Percentiles rank a stretch among this genome's conserved stretches.
Evolutionary conservation across 306 rosid species (phyloP).

Genomic region (Quercus glauca): DNA sequence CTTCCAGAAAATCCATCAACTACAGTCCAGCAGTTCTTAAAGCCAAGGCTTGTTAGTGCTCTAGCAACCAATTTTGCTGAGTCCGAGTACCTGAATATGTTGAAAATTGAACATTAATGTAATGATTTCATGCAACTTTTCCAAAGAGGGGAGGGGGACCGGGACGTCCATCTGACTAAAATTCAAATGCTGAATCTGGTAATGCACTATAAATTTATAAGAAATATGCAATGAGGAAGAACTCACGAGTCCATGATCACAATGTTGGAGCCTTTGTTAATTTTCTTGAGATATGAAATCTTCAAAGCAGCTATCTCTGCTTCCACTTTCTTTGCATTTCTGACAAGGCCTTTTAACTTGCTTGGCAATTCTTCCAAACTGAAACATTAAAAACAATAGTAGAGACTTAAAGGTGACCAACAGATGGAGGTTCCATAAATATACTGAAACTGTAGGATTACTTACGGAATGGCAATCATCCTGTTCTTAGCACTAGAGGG

Average conservation of each 20-base stretch:
- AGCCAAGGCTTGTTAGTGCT: slow-evolving; percentile 64
- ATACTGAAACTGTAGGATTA: slow-evolving; percentile 10
- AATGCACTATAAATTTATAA: not conserved
- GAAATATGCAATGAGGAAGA: slow-evolving; percentile 8
- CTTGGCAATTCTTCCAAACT: slow-evolving; percentile 87
- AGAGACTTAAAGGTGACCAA: not conserved
- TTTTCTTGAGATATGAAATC: slow-evolving; percentile 76
- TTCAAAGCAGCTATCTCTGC: slow-evolving; percentile 86
- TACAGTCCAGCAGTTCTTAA: slow-evolving; percentile 63
- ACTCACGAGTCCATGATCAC: slow-evolving; percentile 86
- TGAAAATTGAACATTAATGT: not conserved
- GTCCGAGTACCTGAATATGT: slow-evolving; percentile 62
- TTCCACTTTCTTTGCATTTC: slow-evolving; percentile 78
- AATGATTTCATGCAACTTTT: not conserved
- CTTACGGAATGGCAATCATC: slow-evolving; percentile 84
- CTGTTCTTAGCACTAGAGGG: slow-evolving; percentile 77
- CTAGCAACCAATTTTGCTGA: slow-evolving; percentile 78
- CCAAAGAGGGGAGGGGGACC: not conserved
- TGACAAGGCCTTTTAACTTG: slow-evolving; percentile 74
- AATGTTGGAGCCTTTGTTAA: slow-evolving; percentile 66
- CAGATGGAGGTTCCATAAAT: not conserved
- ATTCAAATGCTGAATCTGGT: not conserved
- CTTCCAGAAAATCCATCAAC: slow-evolving; percentile 89
- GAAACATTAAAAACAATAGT: slow-evolving; percentile 21
- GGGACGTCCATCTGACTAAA: not conserved